Percentiles rank a stretch among this genome's conserved stretches.
Evolutionary conservation across 306 rosid species (phyloP).

Genomic region (Corylus americana): DNA sequence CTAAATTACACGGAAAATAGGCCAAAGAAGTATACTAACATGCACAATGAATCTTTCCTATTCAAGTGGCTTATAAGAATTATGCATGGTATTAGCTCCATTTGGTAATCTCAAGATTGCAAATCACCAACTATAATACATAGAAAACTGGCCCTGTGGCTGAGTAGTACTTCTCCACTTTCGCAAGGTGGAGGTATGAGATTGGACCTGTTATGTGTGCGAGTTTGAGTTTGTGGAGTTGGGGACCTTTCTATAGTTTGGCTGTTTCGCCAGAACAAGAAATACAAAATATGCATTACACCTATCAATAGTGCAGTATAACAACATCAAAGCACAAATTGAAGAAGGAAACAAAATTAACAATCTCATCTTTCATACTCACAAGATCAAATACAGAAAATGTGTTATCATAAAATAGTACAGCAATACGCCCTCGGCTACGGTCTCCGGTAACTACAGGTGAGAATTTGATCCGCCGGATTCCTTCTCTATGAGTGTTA

Average conservation of each 20-base stretch:
- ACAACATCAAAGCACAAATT: constrained; percentile 14
- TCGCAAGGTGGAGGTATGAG: background rate
- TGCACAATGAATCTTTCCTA: background rate
- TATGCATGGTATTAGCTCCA: background rate
- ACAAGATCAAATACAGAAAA: constrained; percentile 96
- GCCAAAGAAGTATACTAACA: background rate
- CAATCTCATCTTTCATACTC: constrained; percentile 35
- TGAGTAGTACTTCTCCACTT: constrained; percentile 2
- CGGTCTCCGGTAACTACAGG: constrained; percentile 87
- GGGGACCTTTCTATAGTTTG: background rate
- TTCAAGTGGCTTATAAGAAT: background rate
- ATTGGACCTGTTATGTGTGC: background rate
- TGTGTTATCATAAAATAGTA: constrained; percentile 88
- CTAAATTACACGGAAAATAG: background rate
- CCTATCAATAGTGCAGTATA: background rate
- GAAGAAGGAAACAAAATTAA: constrained; percentile 13
- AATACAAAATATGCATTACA: background rate
- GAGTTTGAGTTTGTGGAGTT: background rate
- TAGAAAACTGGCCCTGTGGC: background rate
- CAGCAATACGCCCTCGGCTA: constrained; percentile 94
- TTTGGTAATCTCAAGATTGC: background rate
- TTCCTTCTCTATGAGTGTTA: constrained; percentile 93
- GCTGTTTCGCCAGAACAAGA: background rate
- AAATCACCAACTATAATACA: background rate
- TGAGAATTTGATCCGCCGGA: constrained; percentile 85